Conservation (phyloP, 495 filamentous ascomycete species). For the Trypethelium eluteriae region DNA sequence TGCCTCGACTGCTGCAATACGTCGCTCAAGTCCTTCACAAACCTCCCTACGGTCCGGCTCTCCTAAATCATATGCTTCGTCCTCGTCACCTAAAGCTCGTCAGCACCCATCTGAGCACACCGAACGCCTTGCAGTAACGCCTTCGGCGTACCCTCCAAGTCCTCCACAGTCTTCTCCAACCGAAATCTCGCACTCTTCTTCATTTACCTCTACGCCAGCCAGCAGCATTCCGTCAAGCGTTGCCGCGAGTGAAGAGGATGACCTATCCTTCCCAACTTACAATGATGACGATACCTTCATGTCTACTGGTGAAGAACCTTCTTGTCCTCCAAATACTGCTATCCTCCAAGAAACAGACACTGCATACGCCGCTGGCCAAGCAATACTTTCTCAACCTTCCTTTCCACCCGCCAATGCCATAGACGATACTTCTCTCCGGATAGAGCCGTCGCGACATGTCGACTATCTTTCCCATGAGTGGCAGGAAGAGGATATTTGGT, state of each 20-base stretch:
- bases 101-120: not conserved
- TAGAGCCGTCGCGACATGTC: conserved; percentile 80
- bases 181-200: conserved; percentile 15
- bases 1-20: not conserved
- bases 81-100: not conserved
- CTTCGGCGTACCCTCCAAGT: not conserved
- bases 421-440: conserved; percentile 73
- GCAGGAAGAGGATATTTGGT: conserved; percentile 96
- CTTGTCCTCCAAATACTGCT: not conserved
- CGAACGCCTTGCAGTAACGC: conserved; percentile 1
- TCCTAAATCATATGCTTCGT: not conserved
- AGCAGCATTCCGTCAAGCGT: conserved; percentile 9
- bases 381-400: conserved; percentile 19
- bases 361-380: too few species aligned
- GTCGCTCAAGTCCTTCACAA: conserved; percentile 8
- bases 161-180: conserved; percentile 14
- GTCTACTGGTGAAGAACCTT: conserved; percentile 6
- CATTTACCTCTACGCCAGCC: conserved; percentile 15
- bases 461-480: conserved; percentile 95
- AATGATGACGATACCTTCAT: conserved; percentile 16
- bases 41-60: not conserved
- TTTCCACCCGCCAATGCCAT: conserved; percentile 46
- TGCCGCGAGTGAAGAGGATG: conserved; percentile 11
- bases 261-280: conserved; percentile 17
- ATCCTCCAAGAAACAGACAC: too few species aligned